phyloP scores from a whole-genome alignment of 495 filamentous ascomycete genomes.

The Daldinia decipiens region DNA sequence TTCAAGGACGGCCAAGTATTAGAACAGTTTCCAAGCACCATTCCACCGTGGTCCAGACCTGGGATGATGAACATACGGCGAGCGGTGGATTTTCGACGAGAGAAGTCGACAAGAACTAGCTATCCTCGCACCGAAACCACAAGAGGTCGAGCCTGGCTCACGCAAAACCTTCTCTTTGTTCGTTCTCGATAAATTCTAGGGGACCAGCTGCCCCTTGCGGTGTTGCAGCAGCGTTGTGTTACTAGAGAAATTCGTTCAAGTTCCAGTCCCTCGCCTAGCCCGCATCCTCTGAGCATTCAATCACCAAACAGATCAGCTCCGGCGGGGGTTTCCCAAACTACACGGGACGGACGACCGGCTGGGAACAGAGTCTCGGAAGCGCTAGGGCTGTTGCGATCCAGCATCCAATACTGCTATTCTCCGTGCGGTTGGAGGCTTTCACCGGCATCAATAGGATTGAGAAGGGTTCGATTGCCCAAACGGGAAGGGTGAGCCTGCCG shows the following conservation, averaged over 20 bases:
- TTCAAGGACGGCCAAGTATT: conserved; percentile 34
- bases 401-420: conserved; percentile 37
- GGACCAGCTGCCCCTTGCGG: conserved; percentile 30
- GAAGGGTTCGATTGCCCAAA: conserved; percentile 34
- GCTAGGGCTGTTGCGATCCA: conserved; percentile 36
- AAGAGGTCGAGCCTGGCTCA: conserved; percentile 34
- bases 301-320: conserved; percentile 32
- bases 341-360: conserved; percentile 38
- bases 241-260: conserved; percentile 39
- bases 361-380: conserved; percentile 44
- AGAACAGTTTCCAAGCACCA: conserved; percentile 39
- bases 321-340: conserved; percentile 38
- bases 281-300: conserved; percentile 33
- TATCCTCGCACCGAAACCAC: conserved; percentile 41
- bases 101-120: conserved; percentile 23
- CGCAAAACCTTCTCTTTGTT: conserved; percentile 22
- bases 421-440: conserved; percentile 30
- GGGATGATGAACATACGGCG: conserved; percentile 44
- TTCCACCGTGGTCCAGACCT: conserved; percentile 35
- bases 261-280: conserved; percentile 33
- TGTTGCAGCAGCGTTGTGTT: conserved; percentile 46
- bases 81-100: conserved; percentile 22
- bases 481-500: conserved; percentile 41
- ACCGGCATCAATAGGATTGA: conserved; percentile 31
- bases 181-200: conserved; percentile 26